phyloP scores from a whole-genome alignment of 2,329 filamentous ascomycete species.

The Arthrobotrys conoides region DNA sequence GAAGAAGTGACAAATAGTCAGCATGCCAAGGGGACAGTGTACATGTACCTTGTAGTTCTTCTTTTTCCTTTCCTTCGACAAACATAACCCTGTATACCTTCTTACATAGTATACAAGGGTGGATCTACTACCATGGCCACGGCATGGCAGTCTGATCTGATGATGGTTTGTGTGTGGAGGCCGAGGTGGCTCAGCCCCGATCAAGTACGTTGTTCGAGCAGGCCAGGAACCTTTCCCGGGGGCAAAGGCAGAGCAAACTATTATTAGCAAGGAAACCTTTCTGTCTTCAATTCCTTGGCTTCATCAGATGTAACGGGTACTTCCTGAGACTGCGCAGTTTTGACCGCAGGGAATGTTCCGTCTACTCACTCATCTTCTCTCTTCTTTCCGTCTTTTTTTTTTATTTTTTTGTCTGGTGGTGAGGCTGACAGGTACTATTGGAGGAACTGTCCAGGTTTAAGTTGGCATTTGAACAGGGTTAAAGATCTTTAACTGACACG shows the following conservation, averaged over 20 bases:
- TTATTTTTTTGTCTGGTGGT: background rate
- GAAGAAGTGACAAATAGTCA: conserved; percentile 40
- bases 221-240: conserved; percentile 1
- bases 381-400: background rate
- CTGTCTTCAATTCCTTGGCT: conserved; percentile 22
- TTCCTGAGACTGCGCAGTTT: conserved; percentile 11
- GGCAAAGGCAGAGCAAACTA: conserved; percentile 4
- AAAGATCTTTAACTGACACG: conserved; percentile 49
- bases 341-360: conserved; percentile 3
- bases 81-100: background rate
- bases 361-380: background rate
- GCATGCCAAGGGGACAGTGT: conserved; percentile 5
- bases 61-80: background rate
- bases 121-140: background rate
- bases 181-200: conserved; percentile 12
- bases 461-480: conserved; percentile 5
- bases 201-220: background rate
- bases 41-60: background rate
- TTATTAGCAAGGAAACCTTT: conserved; percentile 24
- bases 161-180: background rate
- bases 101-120: background rate
- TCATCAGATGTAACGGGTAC: conserved; percentile 17
- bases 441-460: too few relatives aligned
- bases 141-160: too few relatives aligned
- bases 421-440: conserved; percentile 41